Evolutionary conservation across 257 asterid species (phyloP).

Genomic region (Solanum pimpinellifolium): DNA sequence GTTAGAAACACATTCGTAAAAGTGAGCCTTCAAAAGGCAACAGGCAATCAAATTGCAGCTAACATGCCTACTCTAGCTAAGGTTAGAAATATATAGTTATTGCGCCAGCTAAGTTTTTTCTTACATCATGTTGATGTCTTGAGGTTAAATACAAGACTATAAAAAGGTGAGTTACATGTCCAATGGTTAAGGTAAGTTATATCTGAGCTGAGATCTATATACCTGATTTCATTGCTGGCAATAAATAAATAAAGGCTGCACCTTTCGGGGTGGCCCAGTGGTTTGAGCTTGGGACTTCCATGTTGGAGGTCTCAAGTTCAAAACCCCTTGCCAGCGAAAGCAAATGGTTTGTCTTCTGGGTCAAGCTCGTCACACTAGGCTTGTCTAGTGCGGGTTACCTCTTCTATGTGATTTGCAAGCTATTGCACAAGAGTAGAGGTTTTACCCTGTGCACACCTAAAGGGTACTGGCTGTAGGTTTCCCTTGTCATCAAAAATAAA

Average conservation of each 20-base stretch:
- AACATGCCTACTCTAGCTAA: not conserved
- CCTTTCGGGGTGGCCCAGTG: no score
- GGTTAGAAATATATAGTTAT: not conserved
- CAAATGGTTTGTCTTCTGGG: no score
- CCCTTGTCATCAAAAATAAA: not conserved
- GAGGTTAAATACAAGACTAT: not conserved
- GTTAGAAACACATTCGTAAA: not conserved
- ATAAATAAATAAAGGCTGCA: not conserved
- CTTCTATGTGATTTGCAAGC: no score
- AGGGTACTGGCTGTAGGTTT: no score
- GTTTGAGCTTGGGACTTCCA: no score
- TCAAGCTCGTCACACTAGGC: no score
- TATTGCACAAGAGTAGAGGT: no score
- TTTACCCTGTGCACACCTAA: no score
- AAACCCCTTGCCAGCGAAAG: no score
- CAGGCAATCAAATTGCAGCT: not conserved
- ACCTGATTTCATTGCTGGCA: not conserved
- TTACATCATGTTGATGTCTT: not conserved
- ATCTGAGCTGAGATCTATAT: not conserved
- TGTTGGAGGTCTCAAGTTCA: no score
- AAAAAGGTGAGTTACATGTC: not conserved
- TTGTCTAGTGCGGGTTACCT: no score
- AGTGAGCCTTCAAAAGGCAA: not conserved
- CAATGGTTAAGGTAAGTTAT: not conserved
- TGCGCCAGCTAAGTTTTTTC: not conserved